A percentile compares a stretch with the other conserved stretches of the same genome.
Conservation (phyloP, 1,284 basidiomycete genomes). For the Papiliotrema fonsecae region DNA sequence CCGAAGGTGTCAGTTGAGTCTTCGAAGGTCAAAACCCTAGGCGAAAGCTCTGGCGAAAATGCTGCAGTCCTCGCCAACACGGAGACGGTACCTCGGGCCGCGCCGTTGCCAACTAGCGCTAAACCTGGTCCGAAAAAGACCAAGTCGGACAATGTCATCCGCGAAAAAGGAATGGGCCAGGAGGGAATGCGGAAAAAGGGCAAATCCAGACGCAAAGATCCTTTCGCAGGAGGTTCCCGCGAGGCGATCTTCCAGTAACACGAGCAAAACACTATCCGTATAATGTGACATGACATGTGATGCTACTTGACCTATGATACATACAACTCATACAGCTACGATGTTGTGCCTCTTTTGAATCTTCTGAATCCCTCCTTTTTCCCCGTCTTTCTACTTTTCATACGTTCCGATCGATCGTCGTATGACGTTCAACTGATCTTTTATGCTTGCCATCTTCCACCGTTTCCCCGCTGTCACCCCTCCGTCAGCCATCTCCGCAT, state of each 20-base stretch:
- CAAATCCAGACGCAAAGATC: slow-evolving; percentile 41
- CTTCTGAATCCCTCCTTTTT: neutral
- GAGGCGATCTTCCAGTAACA: slow-evolving; percentile 19
- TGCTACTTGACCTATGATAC: too few relatives aligned
- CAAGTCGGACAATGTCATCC: too few relatives aligned
- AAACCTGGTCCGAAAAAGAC: too few relatives aligned
- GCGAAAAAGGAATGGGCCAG: slow-evolving; percentile 1
- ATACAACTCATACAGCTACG: too few relatives aligned
- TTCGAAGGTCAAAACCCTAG: too few relatives aligned
- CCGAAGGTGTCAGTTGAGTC: too few relatives aligned
- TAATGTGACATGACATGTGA: neutral
- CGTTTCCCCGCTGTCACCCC: neutral
- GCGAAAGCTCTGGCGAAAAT: too few relatives aligned
- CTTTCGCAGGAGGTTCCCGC: slow-evolving; percentile 28
- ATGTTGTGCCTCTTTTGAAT: too few relatives aligned
- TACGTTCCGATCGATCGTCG: slow-evolving; percentile 20
- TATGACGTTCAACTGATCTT: slow-evolving; percentile 31
- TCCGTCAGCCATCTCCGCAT: neutral
- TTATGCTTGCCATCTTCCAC: slow-evolving; percentile 9
- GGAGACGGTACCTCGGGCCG: too few relatives aligned
- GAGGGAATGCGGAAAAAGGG: slow-evolving; percentile 23
- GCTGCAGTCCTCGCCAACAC: too few relatives aligned
- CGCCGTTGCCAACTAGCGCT: too few relatives aligned
- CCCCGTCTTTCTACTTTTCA: neutral
- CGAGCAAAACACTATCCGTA: too few relatives aligned